phyloP scores from a whole-genome alignment of 352 stramenopile species.

The Globisporangium spinosum region DNA sequence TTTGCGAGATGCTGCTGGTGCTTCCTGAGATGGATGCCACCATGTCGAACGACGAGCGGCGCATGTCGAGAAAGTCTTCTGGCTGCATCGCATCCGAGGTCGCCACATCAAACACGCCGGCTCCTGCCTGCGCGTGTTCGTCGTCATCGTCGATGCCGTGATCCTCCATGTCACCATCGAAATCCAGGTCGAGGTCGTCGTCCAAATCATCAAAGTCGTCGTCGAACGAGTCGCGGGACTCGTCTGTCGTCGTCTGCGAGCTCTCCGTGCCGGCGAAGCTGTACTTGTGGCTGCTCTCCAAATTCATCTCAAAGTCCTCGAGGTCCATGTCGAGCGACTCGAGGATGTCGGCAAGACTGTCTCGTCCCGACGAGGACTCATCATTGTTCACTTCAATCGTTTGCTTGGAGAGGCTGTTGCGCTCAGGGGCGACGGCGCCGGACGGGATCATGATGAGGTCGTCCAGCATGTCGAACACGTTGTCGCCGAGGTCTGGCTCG shows the following conservation, averaged over 20 bases:
- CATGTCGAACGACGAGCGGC: conserved; percentile 71
- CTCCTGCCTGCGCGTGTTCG: background rate
- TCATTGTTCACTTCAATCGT: conserved; percentile 32
- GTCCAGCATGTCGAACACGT: conserved; percentile 87
- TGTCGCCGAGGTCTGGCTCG: conserved; percentile 77
- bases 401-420: conserved; percentile 59
- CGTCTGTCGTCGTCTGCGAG: conserved; percentile 26
- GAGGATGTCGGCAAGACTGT: conserved; percentile 80
- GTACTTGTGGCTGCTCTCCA: conserved; percentile 28
- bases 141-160: conserved; percentile 46
- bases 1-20: conserved; percentile 56
- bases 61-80: conserved; percentile 59
- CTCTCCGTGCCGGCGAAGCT: conserved; percentile 32
- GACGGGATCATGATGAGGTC: conserved; percentile 84
- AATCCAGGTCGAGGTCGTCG: conserved; percentile 43
- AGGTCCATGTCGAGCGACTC: conserved; percentile 85
- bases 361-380: conserved; percentile 33
- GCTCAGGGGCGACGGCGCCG: conserved; percentile 43
- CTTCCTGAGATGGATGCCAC: conserved; percentile 62
- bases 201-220: conserved; percentile 53
- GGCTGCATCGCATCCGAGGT: conserved; percentile 15
- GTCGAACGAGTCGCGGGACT: conserved; percentile 56
- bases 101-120: conserved; percentile 7
- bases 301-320: conserved; percentile 57
- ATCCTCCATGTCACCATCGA: conserved; percentile 51